A percentile compares a stretch with the other conserved stretches of the same genome.
phyloP scores from a whole-genome alignment of 306 rosid species.

The Castanospermum australe region DNA sequence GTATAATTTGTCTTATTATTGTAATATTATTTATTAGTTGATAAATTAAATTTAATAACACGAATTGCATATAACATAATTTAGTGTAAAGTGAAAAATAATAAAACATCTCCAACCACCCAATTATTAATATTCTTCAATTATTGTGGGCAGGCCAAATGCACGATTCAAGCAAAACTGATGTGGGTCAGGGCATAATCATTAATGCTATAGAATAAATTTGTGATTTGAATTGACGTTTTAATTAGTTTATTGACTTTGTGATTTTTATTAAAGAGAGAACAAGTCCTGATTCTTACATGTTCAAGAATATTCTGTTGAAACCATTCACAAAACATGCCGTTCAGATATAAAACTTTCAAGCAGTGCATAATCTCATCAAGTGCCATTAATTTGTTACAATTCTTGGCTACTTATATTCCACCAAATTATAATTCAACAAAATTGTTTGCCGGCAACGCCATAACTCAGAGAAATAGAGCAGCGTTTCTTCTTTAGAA shows the following conservation, averaged over 20 bases:
- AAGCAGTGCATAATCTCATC: slow-evolving; percentile 12
- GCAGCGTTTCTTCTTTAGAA: not conserved
- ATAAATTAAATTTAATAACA: too few species aligned
- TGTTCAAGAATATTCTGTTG: not conserved
- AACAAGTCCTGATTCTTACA: not conserved
- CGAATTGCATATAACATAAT: too few species aligned
- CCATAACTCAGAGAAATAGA: not conserved
- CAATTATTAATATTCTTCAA: too few species aligned
- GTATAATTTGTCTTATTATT: too few species aligned
- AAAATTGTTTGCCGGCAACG: not conserved
- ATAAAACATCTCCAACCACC: too few species aligned
- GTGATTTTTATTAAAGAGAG: not conserved
- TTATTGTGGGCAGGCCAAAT: too few species aligned
- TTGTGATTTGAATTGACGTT: not conserved
- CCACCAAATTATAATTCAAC: not conserved
- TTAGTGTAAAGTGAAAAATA: too few species aligned
- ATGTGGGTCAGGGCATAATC: not conserved
- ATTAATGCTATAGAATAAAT: not conserved
- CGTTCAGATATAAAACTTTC: not conserved
- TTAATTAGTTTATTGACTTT: not conserved
- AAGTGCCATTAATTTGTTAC: not conserved
- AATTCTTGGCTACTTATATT: not conserved
- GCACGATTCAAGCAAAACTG: too few species aligned
- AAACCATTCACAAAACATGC: not conserved
- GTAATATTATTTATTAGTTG: too few species aligned